Evolutionary conservation across 306 rosid species (phyloP), one percentile per base, ranked within the genome.

Genomic region (Hippophae gyantsensis): DNA sequence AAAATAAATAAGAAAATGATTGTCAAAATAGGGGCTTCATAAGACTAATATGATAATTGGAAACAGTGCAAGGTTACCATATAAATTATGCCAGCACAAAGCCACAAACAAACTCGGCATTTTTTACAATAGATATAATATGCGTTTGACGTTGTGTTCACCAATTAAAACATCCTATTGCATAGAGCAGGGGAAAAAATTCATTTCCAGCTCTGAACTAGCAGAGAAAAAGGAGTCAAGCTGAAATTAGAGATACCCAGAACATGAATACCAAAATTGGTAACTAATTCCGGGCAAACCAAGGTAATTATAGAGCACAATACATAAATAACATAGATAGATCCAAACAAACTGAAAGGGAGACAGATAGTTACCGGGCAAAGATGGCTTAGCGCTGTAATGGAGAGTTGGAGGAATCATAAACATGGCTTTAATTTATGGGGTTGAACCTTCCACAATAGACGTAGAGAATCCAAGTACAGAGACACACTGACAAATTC

Each of bases 361-460:
- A 69, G 64, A 70, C 69, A 54, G 66, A 76, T 57, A 52, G 62
- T 83, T 83, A 86, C 95, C 8, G 13, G 69, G 70, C 62, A 78
- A 50, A 64, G 84, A 54, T 2, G 73, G 71, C 60, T 62, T 72
- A 61, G 68, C 52, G 25, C 44, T 41, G 7, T 63, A 55, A 46
- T 74, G 72, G 41, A 65, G 71, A 42, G 69, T 40, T 6, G 85
- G 64, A 63, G 66, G 73, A 74, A 58, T 12, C 18, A 77, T 51
- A 48, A 72, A 44, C 84, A 81, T 78, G 70, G 70, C 76, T 70
- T 71, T 49, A 58, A 7, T 48, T 8, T 2, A 23, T 7, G 26
- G 13, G 10, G 23, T 41, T 45, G 40, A 61, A 51, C 69, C 45
- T 53, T 62, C 53, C 55, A 64, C 57, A 72, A 61, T 66, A 23